Percentiles rank a stretch among this genome's conserved stretches.
phyloP scores from a whole-genome alignment of 2,329 filamentous ascomycete species.

The Orbilia oligospora region DNA sequence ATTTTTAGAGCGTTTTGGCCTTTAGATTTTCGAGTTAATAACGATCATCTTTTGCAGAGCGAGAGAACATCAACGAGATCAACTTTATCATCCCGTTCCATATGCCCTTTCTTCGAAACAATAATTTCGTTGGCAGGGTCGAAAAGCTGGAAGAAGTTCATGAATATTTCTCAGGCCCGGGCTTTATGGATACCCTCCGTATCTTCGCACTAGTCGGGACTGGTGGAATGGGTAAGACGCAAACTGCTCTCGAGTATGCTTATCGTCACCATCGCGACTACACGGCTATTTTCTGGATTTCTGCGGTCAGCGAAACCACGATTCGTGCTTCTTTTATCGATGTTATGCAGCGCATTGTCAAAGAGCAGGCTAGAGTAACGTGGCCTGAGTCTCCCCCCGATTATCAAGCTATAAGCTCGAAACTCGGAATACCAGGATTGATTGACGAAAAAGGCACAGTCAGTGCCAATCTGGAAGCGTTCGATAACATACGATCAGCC shows the following conservation, averaged over 20 bases:
- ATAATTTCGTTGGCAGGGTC: conserved; percentile 27
- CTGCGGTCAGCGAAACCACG: conserved; percentile 47
- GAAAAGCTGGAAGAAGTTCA: conserved; percentile 17
- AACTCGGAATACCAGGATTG: neutral
- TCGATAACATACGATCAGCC: neutral
- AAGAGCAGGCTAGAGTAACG: conserved; percentile 12
- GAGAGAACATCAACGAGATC: neutral
- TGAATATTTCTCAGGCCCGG: conserved; percentile 9
- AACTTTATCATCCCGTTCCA: conserved; percentile 10
- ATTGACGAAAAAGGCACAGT: neutral
- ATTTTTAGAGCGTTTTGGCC: neutral
- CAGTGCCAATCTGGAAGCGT: neutral
- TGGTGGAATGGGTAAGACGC: conserved; percentile 26
- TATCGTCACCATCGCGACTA: conserved; percentile 57
- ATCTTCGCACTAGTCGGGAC: conserved; percentile 10
- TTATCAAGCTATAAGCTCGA: conserved; percentile 14
- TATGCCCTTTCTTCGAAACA: conserved; percentile 23
- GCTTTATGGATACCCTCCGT: neutral
- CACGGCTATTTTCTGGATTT: conserved; percentile 63
- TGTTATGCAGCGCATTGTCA: conserved; percentile 33
- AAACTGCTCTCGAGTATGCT: conserved; percentile 12
- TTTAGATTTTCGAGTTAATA: neutral
- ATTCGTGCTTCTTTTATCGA: conserved; percentile 26
- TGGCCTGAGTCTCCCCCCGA: conserved; percentile 24
- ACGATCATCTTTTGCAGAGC: neutral